phyloP scores from a whole-genome alignment of 208 protist species.

The Leishmania braziliensis region DNA sequence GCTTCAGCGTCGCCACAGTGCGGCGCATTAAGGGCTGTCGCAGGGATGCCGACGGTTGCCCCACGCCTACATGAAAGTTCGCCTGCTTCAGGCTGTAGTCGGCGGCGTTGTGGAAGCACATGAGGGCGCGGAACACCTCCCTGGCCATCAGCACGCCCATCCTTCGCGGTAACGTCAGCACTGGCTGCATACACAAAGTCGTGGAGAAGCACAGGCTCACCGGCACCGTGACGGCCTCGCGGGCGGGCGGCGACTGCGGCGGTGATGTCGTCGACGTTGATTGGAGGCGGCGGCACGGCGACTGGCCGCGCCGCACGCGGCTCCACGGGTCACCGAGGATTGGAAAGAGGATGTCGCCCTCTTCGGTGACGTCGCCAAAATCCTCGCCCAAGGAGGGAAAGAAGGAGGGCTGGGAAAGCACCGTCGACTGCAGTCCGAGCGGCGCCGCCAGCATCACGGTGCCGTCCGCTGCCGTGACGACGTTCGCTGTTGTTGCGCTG shows the following conservation, averaged over 20 bases:
- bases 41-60: constrained; percentile 25
- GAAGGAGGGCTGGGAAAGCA: constrained; percentile 54
- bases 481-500: not conserved
- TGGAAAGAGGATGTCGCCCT: constrained; percentile 75
- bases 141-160: constrained; percentile 55
- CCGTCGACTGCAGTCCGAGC: constrained; percentile 56
- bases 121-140: constrained; percentile 64
- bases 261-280: not conserved
- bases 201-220: constrained; percentile 18
- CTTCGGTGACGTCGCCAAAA: constrained; percentile 46
- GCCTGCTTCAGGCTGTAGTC: constrained; percentile 47
- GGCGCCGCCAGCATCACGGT: constrained; percentile 51
- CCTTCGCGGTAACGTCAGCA: constrained; percentile 52
- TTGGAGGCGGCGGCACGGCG: not conserved
- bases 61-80: constrained; percentile 37
- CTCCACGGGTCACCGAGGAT: constrained; percentile 41
- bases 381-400: constrained; percentile 33
- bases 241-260: not conserved
- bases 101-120: constrained; percentile 73
- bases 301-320: constrained; percentile 2
- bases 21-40: constrained; percentile 33
- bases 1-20: constrained; percentile 22
- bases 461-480: constrained; percentile 23
- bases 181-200: constrained; percentile 41
- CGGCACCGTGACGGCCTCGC: not conserved